These are phyloP conservation scores for Hibiscus syriacus DNA, from an alignment of 345 rosid genomes.

Conservation along the genomic window DNA sequence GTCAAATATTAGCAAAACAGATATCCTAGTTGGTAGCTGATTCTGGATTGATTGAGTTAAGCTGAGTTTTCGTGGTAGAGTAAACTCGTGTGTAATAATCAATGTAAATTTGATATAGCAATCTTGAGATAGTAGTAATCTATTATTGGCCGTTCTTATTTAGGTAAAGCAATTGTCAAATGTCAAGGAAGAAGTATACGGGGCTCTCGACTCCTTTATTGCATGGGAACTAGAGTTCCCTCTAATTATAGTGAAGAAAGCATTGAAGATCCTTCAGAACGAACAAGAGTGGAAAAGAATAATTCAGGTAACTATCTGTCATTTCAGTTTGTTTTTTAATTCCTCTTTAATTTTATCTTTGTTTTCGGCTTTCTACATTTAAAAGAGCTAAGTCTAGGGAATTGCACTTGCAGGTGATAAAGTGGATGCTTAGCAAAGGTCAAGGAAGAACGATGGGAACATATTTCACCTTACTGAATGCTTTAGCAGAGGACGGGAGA, in stretches of 20 bases:
- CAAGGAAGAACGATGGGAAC: slow-evolving; percentile 88
- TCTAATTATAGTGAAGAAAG: no score
- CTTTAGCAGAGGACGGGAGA: slow-evolving; percentile 74
- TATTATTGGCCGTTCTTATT: background rate
- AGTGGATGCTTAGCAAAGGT: slow-evolving; percentile 98
- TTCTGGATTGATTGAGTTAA: background rate
- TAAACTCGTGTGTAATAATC: background rate
- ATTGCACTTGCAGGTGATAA: slow-evolving; percentile 46
- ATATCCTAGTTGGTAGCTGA: background rate
- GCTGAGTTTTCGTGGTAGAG: background rate
- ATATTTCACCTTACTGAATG: slow-evolving; percentile 75
- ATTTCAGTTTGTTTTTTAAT: no score
- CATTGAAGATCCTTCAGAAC: no score
- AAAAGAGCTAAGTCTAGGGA: background rate
- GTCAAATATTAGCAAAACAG: background rate
- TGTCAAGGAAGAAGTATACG: slow-evolving; percentile 89
- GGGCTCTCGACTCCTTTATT: slow-evolving; percentile 84
- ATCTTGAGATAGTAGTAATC: background rate
- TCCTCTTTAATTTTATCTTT: background rate
- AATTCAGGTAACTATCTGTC: no score
- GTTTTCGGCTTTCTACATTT: background rate
- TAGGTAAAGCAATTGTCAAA: slow-evolving; percentile 68
- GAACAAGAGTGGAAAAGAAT: no score
- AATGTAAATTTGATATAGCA: slow-evolving; percentile 3
- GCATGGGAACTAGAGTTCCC: slow-evolving; percentile 98